These are phyloP conservation scores for Ramalina peruviana DNA, from an alignment of 495 filamentous ascomycete species.

Conservation along the genomic window DNA sequence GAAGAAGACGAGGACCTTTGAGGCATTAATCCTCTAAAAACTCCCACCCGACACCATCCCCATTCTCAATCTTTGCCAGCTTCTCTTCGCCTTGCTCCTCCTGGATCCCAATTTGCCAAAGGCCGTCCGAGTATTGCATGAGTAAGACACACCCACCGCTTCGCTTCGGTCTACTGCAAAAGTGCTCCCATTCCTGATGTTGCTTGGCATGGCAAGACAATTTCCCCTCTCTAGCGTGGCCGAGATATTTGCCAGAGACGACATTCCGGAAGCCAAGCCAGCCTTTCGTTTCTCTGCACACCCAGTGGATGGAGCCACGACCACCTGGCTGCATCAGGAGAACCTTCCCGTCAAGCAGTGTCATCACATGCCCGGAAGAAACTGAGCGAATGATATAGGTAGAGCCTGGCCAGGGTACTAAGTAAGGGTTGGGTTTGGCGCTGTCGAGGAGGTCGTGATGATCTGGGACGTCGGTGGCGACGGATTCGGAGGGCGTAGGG, in stretches of 20 bases:
- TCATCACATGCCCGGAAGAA: constrained; percentile 15
- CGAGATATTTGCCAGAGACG: constrained; percentile 15
- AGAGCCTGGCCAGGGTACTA: constrained; percentile 11
- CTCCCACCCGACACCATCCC: constrained; percentile 17
- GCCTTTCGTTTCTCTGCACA: constrained; percentile 23
- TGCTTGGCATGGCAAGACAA: constrained; percentile 12
- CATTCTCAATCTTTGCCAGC: constrained; percentile 15
- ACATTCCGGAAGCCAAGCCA: constrained; percentile 25
- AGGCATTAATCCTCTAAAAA: constrained; percentile 14
- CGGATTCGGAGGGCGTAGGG: constrained; percentile 14
- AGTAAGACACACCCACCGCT: constrained; percentile 22
- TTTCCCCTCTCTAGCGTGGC: constrained; percentile 14
- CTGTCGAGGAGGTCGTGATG: constrained; percentile 3
- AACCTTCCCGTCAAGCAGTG: constrained; percentile 19
- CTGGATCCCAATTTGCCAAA: constrained; percentile 18
- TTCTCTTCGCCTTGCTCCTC: constrained; percentile 16
- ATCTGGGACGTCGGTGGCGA: constrained; percentile 8
- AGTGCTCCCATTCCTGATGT: constrained; percentile 17
- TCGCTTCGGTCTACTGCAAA: constrained; percentile 13
- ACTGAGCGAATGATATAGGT: constrained; percentile 21
- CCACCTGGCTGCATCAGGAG: constrained; percentile 14
- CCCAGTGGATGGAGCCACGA: constrained; percentile 23
- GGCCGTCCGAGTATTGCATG: constrained; percentile 17
- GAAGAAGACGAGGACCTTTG: too few species aligned
- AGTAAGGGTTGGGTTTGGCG: constrained; percentile 8